Base-by-base conservation (phyloP, 768 basidiomycete genomes). In the Rhizopogon sp. region DNA sequence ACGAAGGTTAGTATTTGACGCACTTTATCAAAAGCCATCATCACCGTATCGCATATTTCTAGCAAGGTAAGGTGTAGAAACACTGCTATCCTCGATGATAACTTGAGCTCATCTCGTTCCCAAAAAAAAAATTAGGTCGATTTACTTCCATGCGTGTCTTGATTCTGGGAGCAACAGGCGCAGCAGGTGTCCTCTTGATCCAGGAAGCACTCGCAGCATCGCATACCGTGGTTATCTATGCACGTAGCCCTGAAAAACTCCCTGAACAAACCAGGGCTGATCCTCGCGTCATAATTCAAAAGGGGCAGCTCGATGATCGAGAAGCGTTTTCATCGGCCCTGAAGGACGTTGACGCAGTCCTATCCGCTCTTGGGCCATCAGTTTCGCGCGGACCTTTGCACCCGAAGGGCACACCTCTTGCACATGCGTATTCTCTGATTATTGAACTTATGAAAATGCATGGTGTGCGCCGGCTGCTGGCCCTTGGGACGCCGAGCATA, bases 161-260 rank as follows among this genome's bases (percentile, higher is more conserved):
- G 52, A 73, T 90, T 55, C 74, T 90, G n/a, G 88, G 88, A 16
- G 83, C 77, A 22, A 90, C 88, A 3, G 87, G 88, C 1, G 76
- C 81, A 13, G 68, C 70, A 37, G 88, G 88, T 47, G 67, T 79
- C 43, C 74, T 78, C 16, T 72, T 89, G 56, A 74, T 84, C 54
- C 76, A 81, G 50, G 78, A 85, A 62, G 70, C 76, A 5, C 76
- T 90, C 16, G 62, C 70, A 16, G 68, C 69, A 20, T 60, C 64
- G 5, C 75, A 79, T 59, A 72, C 75, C 4, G 60, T 89, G 57
- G 73, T 88, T 55, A 59, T 89, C 52, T 88, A 81, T 53, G 85
- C 79, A 10, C 82, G 87, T 33, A 81, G 79, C 10, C 83, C 86
- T 4, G 69, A 80, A 17, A 90, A 87, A 62, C 64, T 90, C 4